Evolutionary conservation across 164 flowering plant genomes (phyloP).

Genomic region (Tetracentron sinense): DNA sequence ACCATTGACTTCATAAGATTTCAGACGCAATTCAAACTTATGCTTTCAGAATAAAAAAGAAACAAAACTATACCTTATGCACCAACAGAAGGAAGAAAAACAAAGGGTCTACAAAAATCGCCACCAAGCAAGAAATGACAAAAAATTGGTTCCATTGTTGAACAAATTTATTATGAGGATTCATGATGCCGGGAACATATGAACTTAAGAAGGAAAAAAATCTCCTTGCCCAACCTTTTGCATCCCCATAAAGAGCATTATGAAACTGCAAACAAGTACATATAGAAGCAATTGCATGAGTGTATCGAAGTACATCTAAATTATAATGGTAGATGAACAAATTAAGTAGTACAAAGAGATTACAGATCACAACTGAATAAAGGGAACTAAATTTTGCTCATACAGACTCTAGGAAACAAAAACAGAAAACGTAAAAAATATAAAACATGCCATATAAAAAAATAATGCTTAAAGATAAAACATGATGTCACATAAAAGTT

Average conservation of each 20-base stretch:
- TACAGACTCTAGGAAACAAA: too few species aligned
- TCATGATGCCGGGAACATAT: conserved; percentile 67
- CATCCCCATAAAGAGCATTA: conserved; percentile 67
- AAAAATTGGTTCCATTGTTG: conserved; percentile 85
- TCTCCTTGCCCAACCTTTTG: conserved; percentile 75
- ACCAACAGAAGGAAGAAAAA: conserved; percentile 73
- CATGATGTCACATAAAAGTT: too few species aligned
- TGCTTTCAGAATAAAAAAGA: conserved; percentile 4
- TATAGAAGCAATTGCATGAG: too few species aligned
- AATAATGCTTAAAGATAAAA: too few species aligned
- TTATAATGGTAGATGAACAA: too few species aligned
- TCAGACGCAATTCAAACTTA: conserved; percentile 2
- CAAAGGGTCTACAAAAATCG: conserved; percentile 79
- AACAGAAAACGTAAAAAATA: too few species aligned
- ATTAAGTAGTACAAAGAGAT: too few species aligned
- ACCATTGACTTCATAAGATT: neutral
- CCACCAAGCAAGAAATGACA: conserved; percentile 77
- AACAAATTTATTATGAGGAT: conserved; percentile 74
- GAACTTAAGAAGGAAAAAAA: conserved; percentile 32
- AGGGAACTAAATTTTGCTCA: too few species aligned
- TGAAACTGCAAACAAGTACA: conserved; percentile 55
- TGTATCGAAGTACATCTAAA: too few species aligned
- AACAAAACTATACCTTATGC: conserved; percentile 38
- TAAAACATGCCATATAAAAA: too few species aligned
- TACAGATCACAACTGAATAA: too few species aligned